These are phyloP conservation scores for Corniculantispora saksenae DNA, from an alignment of 2,329 filamentous ascomycete species.

Conservation along the genomic window DNA sequence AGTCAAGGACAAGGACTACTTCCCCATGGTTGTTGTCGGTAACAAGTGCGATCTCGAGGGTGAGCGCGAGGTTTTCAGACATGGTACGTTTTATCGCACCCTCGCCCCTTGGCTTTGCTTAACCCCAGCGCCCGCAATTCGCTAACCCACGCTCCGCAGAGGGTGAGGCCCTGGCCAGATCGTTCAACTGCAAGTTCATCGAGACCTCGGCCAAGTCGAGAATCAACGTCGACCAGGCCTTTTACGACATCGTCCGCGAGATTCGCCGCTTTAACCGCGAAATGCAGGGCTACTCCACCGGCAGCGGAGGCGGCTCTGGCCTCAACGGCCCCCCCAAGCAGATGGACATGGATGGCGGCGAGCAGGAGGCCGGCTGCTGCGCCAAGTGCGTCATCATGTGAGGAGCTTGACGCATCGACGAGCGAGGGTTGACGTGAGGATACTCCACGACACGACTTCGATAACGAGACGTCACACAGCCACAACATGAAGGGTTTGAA, in stretches of 20 bases:
- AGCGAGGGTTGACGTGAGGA: slow-evolving; percentile 4
- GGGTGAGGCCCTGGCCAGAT: slow-evolving; percentile 81
- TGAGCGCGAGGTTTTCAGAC: slow-evolving; percentile 86
- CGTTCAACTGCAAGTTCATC: slow-evolving; percentile 97
- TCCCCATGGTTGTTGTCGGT: slow-evolving; percentile 97
- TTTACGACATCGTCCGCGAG: slow-evolving; percentile 97
- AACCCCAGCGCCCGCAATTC: slow-evolving; percentile 12
- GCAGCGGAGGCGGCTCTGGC: slow-evolving; percentile 64
- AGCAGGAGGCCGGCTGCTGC: slow-evolving; percentile 76
- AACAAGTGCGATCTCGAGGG: slow-evolving; percentile 99
- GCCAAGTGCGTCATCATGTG: slow-evolving; percentile 87
- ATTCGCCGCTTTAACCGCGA: slow-evolving; percentile 98
- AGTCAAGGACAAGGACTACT: slow-evolving; percentile 99
- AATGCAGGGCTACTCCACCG: slow-evolving; percentile 83
- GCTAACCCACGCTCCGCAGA: slow-evolving; percentile 54
- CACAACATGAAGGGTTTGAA: neutral
- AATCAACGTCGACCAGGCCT: slow-evolving; percentile 97
- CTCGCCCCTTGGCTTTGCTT: slow-evolving; percentile 7
- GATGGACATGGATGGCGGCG: slow-evolving; percentile 75
- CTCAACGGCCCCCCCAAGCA: slow-evolving; percentile 65
- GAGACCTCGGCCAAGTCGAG: slow-evolving; percentile 98
- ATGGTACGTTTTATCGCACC: slow-evolving; percentile 64
- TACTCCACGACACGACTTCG: slow-evolving; percentile 7
- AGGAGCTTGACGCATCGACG: slow-evolving; percentile 29
- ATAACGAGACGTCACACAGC: slow-evolving; percentile 10